These are phyloP conservation scores for Ceratobasidium sp. DNA, from an alignment of 1,284 basidiomycete genomes.

Conservation along the genomic window DNA sequence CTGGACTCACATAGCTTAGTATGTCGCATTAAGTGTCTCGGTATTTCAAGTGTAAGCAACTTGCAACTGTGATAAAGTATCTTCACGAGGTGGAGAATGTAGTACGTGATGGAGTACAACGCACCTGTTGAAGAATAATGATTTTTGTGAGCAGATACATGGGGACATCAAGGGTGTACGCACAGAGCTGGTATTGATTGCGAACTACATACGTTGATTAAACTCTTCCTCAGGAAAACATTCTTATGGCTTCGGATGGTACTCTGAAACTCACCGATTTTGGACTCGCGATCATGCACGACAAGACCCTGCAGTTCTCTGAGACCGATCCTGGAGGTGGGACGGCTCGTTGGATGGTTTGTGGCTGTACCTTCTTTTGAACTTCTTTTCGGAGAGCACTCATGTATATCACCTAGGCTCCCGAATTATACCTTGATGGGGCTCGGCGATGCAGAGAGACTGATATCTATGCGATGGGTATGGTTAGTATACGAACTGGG, in stretches of 20 bases:
- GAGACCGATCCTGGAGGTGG: neutral
- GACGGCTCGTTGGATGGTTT: constrained; percentile 7
- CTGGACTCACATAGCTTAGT: too few species aligned
- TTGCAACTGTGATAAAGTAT: neutral
- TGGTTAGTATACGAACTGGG: too few species aligned
- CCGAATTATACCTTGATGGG: neutral
- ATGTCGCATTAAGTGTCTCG: too few species aligned
- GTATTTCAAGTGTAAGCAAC: neutral
- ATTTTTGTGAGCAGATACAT: neutral
- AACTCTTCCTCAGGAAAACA: neutral
- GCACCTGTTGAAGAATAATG: neutral
- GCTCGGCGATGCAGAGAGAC: neutral
- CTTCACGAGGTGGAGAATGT: constrained; percentile 13
- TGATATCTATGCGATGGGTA: constrained; percentile 19
- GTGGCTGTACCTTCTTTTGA: neutral
- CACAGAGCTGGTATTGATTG: neutral
- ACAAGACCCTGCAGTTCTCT: neutral
- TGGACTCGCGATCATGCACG: neutral
- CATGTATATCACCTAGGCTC: neutral
- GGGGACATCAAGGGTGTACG: constrained; percentile 25
- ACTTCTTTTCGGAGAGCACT: neutral
- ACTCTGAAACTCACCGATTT: constrained; percentile 17
- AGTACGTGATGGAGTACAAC: neutral
- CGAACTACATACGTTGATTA: too few species aligned
- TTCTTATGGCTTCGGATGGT: constrained; percentile 6